These are phyloP conservation scores for Tulasnella calospora DNA, from an alignment of 768 basidiomycete species.

Conservation along the genomic window DNA sequence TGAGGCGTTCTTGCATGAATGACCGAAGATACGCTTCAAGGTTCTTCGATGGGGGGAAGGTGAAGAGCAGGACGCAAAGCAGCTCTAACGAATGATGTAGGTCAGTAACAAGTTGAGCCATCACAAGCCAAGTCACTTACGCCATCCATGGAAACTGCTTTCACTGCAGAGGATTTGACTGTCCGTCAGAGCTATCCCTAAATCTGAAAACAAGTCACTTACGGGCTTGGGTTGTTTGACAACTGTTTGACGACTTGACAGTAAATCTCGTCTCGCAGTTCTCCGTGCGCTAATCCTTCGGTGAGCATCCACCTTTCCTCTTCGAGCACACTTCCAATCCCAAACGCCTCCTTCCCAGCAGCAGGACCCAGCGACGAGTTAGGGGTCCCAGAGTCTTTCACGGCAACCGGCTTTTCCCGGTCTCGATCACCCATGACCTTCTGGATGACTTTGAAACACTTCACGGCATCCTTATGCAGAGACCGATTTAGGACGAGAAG, in stretches of 20 bases:
- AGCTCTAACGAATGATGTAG: slow-evolving; percentile 42
- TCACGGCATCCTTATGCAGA: slow-evolving; percentile 71
- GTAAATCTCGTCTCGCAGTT: slow-evolving; percentile 89
- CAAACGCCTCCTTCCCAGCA: slow-evolving; percentile 30
- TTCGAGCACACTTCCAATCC: slow-evolving; percentile 46
- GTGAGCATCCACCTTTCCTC: slow-evolving; percentile 83
- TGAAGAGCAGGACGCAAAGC: slow-evolving; percentile 81
- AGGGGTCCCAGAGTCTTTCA: slow-evolving; percentile 36
- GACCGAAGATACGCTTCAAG: slow-evolving; percentile 77
- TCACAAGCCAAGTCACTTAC: not conserved
- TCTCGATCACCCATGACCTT: slow-evolving; percentile 92
- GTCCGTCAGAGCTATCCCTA: not conserved
- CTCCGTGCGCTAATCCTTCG: slow-evolving; percentile 72
- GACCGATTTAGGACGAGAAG: slow-evolving; percentile 64
- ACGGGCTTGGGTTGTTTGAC: slow-evolving; percentile 74
- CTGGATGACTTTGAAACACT: slow-evolving; percentile 84
- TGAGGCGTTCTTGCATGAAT: slow-evolving; percentile 70
- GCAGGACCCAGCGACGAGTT: not conserved
- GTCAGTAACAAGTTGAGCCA: not conserved
- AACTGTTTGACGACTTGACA: slow-evolving; percentile 92
- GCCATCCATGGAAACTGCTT: slow-evolving; percentile 87
- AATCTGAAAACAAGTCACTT: slow-evolving; percentile 36
- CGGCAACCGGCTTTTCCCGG: slow-evolving; percentile 52
- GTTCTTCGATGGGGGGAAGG: slow-evolving; percentile 90
- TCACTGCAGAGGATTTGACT: slow-evolving; percentile 42